Evolutionary conservation across 202 grass and related monocot genomes (phyloP), one percentile per base, ranked within the genome.

Genomic region (Zizania palustris): DNA sequence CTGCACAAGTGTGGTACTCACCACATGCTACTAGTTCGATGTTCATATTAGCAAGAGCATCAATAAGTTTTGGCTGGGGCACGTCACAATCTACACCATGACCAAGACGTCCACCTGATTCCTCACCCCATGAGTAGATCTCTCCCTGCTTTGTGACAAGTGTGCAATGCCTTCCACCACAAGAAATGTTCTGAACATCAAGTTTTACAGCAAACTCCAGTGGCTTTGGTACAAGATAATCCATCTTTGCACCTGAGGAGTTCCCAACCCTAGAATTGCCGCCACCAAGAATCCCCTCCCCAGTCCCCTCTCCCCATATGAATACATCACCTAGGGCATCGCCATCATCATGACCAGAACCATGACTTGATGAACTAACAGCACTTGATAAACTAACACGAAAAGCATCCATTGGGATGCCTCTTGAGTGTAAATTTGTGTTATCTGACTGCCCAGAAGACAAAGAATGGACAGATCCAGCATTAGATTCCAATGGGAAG

Each of bases 71-170:
- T 13, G 91, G 91, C 45, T 93, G 91, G 45, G 85, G 73, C 18
- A 90, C 85, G 67, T 93, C 91, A 90, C 79, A 84, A 71, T 93
- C 88, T 69, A 93, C 71, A 35, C 91, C 91, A 62, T 93, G 91
- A 65, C 91, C 91, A 77, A 93, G 88, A 68, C 91, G 79, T 22
- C 91, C 91, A 67, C 88, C 91, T 66, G 91, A 93, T 79, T 93
- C 91, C 75, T 93, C 85, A 58, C 91, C 91, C 91, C 91, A 93
- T 57, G 88, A 88, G 71, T 93, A 93, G 42, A 93, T 90, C 79
- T 93, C 91, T 60, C 91, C 91, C 87, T 90, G 88, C 80, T 90
- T 93, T 33, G 88, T 90, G 65, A 93, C 91, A 81, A 93, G 88
- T 71, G 86, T 83, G 7, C 82, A 82, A 88, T 93, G 91, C 58